phyloP scores from a whole-genome alignment of 768 basidiomycete genomes.

The Boletus insuetus region DNA sequence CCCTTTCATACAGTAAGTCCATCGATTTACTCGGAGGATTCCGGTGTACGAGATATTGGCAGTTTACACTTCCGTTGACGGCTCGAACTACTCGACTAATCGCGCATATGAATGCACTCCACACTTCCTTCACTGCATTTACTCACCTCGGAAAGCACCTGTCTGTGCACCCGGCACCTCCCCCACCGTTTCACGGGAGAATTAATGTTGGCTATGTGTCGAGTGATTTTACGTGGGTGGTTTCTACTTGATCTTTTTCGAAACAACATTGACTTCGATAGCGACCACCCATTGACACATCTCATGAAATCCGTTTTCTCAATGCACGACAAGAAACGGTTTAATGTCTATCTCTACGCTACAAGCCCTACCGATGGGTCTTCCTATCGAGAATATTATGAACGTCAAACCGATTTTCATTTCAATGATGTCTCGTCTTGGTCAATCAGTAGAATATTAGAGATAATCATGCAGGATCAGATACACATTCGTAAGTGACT shows the following conservation, averaged over 20 bases:
- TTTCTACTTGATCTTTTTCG: background rate
- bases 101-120: conserved; percentile 46
- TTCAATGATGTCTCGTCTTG: conserved; percentile 44
- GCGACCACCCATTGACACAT: conserved; percentile 51
- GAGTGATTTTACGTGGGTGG: conserved; percentile 43
- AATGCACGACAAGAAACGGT: conserved; percentile 38
- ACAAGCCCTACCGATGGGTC: conserved; percentile 48
- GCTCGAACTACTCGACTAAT: conserved; percentile 43
- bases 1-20: conserved; percentile 48
- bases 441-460: conserved; percentile 35
- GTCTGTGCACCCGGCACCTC: conserved; percentile 39
- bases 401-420: conserved; percentile 33
- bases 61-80: conserved; percentile 48
- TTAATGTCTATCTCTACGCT: conserved; percentile 47
- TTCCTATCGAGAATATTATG: conserved; percentile 41
- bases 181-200: conserved; percentile 38
- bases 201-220: conserved; percentile 51
- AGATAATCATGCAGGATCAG: conserved; percentile 39
- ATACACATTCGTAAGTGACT: conserved; percentile 44
- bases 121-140: conserved; percentile 42
- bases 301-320: conserved; percentile 51
- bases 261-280: conserved; percentile 12
- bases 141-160: conserved; percentile 28
- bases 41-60: background rate
- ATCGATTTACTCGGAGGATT: background rate